phyloP scores from a whole-genome alignment of 768 basidiomycete genomes.

The Pluteus cervinus region DNA sequence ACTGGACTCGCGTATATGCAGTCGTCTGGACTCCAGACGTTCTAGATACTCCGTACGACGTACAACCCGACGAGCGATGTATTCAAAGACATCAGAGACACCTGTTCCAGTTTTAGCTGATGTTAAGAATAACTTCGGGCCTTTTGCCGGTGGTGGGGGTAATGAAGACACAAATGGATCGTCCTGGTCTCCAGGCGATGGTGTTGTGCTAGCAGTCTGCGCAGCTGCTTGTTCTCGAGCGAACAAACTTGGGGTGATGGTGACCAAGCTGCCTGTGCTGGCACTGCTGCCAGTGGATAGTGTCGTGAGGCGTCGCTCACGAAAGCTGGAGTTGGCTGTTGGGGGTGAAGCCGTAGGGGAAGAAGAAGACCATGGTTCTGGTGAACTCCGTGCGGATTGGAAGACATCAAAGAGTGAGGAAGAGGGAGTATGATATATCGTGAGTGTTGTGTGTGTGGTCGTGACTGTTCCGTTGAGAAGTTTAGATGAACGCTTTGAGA shows the following conservation, averaged over 20 bases:
- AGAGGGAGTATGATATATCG: conserved; percentile 72
- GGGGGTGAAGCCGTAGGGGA: conserved; percentile 18
- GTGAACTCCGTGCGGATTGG: conserved; percentile 57
- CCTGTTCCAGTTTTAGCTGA: conserved; percentile 77
- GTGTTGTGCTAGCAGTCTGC: conserved; percentile 1
- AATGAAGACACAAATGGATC: conserved; percentile 7
- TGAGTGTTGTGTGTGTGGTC: conserved; percentile 50
- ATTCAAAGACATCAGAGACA: conserved; percentile 70
- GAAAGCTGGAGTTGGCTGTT: conserved; percentile 16
- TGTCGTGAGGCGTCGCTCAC: conserved; percentile 20
- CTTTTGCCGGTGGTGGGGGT: conserved; percentile 36
- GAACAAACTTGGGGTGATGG: conserved; percentile 58
- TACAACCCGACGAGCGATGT: conserved; percentile 60
- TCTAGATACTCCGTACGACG: conserved; percentile 65
- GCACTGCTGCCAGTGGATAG: conserved; percentile 28
- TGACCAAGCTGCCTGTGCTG: conserved; percentile 42
- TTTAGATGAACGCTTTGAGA: conserved; percentile 38
- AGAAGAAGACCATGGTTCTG: conserved; percentile 28
- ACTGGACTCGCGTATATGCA: conserved; percentile 33
- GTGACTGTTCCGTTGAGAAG: conserved; percentile 46
- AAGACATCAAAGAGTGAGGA: conserved; percentile 68
- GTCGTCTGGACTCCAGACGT: conserved; percentile 36
- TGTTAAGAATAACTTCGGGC: conserved; percentile 67
- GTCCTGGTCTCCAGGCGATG: conserved; percentile 2
- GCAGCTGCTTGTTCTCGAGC: conserved; percentile 23